A percentile compares a stretch with the other conserved stretches of the same genome.
Evolutionary conservation across 1,139 yeast genomes (phyloP).

Genomic region (Geotrichum candidum): DNA sequence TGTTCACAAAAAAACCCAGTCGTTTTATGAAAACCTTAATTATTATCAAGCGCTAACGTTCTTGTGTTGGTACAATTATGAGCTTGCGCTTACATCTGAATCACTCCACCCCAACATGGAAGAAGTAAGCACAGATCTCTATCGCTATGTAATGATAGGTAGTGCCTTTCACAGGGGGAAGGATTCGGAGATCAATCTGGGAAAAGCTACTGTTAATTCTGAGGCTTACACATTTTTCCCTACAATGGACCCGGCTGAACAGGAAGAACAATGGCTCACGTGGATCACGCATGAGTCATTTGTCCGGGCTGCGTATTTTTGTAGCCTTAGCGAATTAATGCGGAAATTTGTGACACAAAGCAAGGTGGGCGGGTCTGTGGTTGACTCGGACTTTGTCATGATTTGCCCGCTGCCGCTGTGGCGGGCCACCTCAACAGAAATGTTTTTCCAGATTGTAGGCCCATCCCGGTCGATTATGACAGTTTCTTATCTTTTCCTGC

Average conservation of each 20-base stretch:
- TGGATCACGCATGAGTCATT: slow-evolving; percentile 1
- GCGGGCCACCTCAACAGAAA: slow-evolving; percentile 27
- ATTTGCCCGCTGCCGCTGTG: slow-evolving; percentile 31
- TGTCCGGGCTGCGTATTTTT: slow-evolving; percentile 27
- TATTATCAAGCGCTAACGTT: slow-evolving; percentile 4
- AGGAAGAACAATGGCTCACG: slow-evolving; percentile 5
- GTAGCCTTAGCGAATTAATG: slow-evolving; percentile 27
- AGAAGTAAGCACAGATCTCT: background rate
- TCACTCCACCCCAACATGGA: background rate
- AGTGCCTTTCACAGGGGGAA: background rate
- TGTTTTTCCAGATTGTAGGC: slow-evolving; percentile 31
- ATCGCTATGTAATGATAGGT: slow-evolving; percentile 2
- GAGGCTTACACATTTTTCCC: slow-evolving; percentile 8
- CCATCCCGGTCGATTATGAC: slow-evolving; percentile 22
- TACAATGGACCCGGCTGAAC: background rate
- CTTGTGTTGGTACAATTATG: slow-evolving; percentile 10
- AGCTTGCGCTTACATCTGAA: background rate
- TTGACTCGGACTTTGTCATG: slow-evolving; percentile 31
- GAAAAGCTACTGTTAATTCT: slow-evolving; percentile 7
- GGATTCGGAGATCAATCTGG: slow-evolving; percentile 3
- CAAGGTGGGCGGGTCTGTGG: slow-evolving; percentile 24
- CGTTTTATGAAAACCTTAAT: slow-evolving; percentile 6
- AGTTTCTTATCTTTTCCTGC: slow-evolving; percentile 30
- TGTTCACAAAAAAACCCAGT: slow-evolving; percentile 22
- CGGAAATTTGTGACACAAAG: slow-evolving; percentile 21